Evolutionary conservation across 768 basidiomycete genomes (phyloP).

Genomic region (Boletellus ananiceps): DNA sequence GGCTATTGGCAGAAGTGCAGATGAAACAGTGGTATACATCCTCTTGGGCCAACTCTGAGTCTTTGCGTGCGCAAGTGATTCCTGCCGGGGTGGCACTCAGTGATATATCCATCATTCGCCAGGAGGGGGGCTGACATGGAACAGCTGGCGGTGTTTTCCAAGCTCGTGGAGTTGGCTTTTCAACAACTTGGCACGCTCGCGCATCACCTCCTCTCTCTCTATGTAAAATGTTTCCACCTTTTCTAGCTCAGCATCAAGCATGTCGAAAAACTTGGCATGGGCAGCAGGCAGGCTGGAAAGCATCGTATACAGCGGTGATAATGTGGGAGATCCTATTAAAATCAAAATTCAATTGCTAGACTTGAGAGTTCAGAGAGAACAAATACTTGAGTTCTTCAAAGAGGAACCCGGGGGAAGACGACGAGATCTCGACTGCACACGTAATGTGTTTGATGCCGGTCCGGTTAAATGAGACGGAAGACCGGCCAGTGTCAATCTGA

Average conservation of each 20-base stretch:
- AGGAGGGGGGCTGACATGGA: constrained; percentile 43
- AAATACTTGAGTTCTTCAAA: constrained; percentile 12
- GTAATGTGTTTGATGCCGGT: neutral
- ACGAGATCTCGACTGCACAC: neutral
- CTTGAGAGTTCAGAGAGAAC: no score
- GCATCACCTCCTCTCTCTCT: constrained; percentile 63
- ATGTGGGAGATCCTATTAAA: constrained; percentile 14
- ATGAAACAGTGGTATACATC: constrained; percentile 1
- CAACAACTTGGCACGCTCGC: constrained; percentile 42
- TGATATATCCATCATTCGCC: neutral
- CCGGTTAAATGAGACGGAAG: constrained; percentile 4
- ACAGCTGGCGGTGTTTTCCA: constrained; percentile 57
- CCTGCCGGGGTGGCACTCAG: constrained; percentile 11
- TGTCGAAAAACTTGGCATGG: constrained; percentile 70
- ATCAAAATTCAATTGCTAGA: neutral
- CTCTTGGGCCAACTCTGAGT: constrained; percentile 13
- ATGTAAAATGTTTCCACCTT: constrained; percentile 85
- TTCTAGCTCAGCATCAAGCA: constrained; percentile 72
- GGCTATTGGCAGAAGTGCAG: constrained; percentile 3
- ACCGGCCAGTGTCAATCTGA: constrained; percentile 6
- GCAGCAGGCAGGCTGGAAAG: constrained; percentile 52
- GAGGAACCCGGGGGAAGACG: constrained; percentile 1
- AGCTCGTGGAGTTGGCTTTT: constrained; percentile 73
- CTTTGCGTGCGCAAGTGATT: constrained; percentile 6
- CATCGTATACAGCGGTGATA: constrained; percentile 42